Percentiles rank a stretch among this genome's conserved stretches.
These are phyloP conservation scores for Lindgomyces ingoldianus DNA, from an alignment of 495 filamentous ascomycete species.

Conservation along the genomic window DNA sequence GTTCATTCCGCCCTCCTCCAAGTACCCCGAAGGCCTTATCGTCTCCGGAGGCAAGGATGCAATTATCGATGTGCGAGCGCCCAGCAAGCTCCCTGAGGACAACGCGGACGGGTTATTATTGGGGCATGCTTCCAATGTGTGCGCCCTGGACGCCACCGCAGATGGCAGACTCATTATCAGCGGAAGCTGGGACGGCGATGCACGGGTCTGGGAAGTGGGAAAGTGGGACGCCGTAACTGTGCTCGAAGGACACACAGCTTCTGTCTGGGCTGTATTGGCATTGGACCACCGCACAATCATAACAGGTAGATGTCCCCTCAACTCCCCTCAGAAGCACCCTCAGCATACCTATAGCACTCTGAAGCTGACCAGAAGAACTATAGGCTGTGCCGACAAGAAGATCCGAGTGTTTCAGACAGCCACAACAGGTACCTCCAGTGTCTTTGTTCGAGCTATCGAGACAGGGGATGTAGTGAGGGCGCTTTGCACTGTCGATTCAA, in stretches of 20 bases:
- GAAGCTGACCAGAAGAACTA: neutral
- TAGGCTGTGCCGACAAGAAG: constrained; percentile 79
- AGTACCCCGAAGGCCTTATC: constrained; percentile 77
- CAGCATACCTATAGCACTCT: neutral
- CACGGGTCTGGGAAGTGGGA: constrained; percentile 82
- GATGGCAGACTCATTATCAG: constrained; percentile 75
- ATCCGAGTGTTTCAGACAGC: constrained; percentile 76
- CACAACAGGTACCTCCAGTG: constrained; percentile 48
- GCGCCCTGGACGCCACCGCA: constrained; percentile 74
- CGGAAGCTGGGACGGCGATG: constrained; percentile 92
- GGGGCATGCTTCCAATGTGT: constrained; percentile 85
- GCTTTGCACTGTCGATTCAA: constrained; percentile 75
- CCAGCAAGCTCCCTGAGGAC: constrained; percentile 62
- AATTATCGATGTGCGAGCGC: constrained; percentile 86
- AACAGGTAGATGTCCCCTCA: constrained; percentile 61
- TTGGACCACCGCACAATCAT: constrained; percentile 78
- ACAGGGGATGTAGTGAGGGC: constrained; percentile 85
- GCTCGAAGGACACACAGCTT: constrained; percentile 73
- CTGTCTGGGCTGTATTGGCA: constrained; percentile 87
- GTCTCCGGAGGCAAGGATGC: constrained; percentile 86
- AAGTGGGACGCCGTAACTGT: constrained; percentile 55
- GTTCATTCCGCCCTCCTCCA: constrained; percentile 68
- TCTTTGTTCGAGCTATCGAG: constrained; percentile 64
- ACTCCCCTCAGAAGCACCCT: neutral
- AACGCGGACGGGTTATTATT: constrained; percentile 83